Conservation (phyloP, 495 filamentous ascomycete species). For the Tetracladium setigerum region DNA sequence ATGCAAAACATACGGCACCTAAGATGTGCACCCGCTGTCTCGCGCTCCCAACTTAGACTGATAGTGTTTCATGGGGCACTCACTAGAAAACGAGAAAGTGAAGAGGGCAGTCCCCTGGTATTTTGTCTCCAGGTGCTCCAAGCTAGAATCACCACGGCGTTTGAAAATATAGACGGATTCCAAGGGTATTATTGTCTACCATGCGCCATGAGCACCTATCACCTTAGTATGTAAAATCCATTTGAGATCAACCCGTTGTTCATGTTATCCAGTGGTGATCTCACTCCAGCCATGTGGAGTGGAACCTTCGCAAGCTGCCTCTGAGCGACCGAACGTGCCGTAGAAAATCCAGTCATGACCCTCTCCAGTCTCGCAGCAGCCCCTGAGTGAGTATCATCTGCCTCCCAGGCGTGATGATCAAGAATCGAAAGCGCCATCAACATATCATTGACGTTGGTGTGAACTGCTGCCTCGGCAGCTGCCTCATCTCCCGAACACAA, state of each 20-base stretch:
- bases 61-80: too few relatives aligned
- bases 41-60: too few relatives aligned
- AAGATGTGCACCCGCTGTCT: too few relatives aligned
- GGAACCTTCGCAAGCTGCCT: constrained; percentile 44
- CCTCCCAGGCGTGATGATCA: constrained; percentile 45
- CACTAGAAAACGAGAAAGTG: too few relatives aligned
- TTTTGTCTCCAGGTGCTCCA: too few relatives aligned
- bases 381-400: constrained; percentile 27
- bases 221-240: constrained; percentile 16
- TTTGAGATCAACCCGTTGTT: constrained; percentile 30
- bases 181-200: too few relatives aligned
- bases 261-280: constrained; percentile 37
- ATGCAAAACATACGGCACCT: too few relatives aligned
- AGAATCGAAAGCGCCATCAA: constrained; percentile 41
- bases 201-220: constrained; percentile 1
- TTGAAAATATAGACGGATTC: too few relatives aligned
- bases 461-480: constrained; percentile 29
- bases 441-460: constrained; percentile 41
- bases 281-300: constrained; percentile 47
- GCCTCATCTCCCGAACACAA: constrained; percentile 23
- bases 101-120: too few relatives aligned
- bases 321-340: constrained; percentile 35
- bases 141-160: too few relatives aligned
- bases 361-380: constrained; percentile 21
- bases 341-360: constrained; percentile 30